These are phyloP conservation scores for Fusarium hostae DNA, from an alignment of 2,329 filamentous ascomycete genomes.

Conservation along the genomic window DNA sequence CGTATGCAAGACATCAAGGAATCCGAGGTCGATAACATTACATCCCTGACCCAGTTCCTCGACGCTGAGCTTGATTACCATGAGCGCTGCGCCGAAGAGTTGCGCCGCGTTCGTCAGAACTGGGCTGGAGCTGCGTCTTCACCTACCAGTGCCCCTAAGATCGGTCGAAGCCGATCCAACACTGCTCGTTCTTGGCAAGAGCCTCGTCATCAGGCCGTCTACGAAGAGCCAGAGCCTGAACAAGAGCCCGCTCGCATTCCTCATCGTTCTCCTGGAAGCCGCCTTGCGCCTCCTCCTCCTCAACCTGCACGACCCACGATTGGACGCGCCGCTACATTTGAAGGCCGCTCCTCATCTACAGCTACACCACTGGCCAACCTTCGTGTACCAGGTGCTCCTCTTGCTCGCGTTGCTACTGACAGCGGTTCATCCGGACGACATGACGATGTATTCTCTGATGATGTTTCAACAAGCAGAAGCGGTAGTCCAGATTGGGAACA, in stretches of 20 bases:
- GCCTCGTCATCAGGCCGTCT: conserved; percentile 48
- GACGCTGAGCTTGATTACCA: conserved; percentile 92
- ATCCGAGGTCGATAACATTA: conserved; percentile 83
- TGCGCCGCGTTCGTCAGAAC: conserved; percentile 65
- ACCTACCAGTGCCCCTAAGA: conserved; percentile 32
- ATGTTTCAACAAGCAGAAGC: conserved; percentile 63
- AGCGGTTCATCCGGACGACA: conserved; percentile 37
- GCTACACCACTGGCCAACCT: conserved; percentile 42
- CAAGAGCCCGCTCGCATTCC: conserved; percentile 55
- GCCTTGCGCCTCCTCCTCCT: conserved; percentile 49
- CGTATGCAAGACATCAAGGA: conserved; percentile 98
- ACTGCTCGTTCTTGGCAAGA: conserved; percentile 59
- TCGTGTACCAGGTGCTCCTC: conserved; percentile 49
- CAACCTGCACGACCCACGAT: conserved; percentile 53
- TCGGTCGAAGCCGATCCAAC: conserved; percentile 58
- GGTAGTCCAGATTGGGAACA: conserved; percentile 61
- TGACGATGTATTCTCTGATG: conserved; percentile 61
- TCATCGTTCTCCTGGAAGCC: conserved; percentile 53
- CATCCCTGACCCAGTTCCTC: conserved; percentile 82
- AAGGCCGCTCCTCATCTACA: conserved; percentile 39
- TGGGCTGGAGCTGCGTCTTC: conserved; percentile 52
- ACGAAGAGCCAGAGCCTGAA: conserved; percentile 49
- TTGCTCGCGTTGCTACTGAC: conserved; percentile 57
- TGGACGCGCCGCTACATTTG: conserved; percentile 54
- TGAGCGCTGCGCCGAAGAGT: conserved; percentile 87